Evolutionary conservation across 73 alveolate species (phyloP), one percentile per base, ranked within the genome.

Genomic region (Paramecium sonneborni): DNA sequence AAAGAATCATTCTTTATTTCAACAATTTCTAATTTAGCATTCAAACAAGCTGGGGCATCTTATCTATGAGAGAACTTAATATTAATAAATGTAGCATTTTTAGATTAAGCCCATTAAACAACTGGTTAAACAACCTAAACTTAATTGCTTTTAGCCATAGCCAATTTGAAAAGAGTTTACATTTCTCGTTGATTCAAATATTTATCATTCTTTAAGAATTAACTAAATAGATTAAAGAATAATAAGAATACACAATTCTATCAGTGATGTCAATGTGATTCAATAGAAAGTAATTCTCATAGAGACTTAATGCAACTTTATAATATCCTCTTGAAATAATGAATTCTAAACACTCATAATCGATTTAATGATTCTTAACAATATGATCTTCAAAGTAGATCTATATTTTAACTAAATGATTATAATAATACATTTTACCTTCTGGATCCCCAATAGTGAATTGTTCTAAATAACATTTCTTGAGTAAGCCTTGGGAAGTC

Each of bases 41-140:
- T 79, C 32, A 79, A 44, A 46, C 90, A 79, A 18, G 90, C 90
- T n/a, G 90, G 90, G 1, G 90, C 90, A 79, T 79, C 90, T 24
- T 79, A 44, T 41, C 90, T 14, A 15, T 79, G 90, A 26, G 76
- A 39, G 48, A 79, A 79, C 18, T 79, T 79, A 21, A 79, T 79
- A 43, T 79, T 79, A 3, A 79, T 79, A 23, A 79, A 79, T 23
- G 90, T 44, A 23, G 69, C 44, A 32, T 79, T 79, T 44, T 79
- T 79, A 11, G 90, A 79, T 79, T 79, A 32, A 44, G 90, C 90
- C 90, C 90, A 79, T 79, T 79, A 44, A 21, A 79, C 90, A 12
- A 79, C 90, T 12, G 90, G 90, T 21, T 39, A 43, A 28, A 79
- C 90, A 79, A 44, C 15, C 24, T 79, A 39, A 2, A 79, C 90